These are phyloP conservation scores for Boletus pseudo-olivaceus DNA, from an alignment of 768 basidiomycete genomes.

Conservation along the genomic window DNA sequence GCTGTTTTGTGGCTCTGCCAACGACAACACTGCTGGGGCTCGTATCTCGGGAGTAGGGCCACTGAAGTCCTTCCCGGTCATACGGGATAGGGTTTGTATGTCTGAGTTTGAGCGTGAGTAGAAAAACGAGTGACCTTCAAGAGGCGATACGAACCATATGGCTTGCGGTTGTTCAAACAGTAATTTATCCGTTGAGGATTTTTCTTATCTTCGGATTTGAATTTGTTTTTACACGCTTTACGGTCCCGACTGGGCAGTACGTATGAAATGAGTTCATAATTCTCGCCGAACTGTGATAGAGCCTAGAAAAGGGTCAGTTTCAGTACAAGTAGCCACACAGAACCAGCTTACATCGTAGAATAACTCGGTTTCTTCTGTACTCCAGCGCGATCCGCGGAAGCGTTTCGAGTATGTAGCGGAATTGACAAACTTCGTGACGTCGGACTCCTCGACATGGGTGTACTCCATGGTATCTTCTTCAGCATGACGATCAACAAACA, in stretches of 20 bases:
- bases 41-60: slow-evolving; percentile 73
- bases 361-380: slow-evolving; percentile 81
- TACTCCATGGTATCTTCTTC: slow-evolving; percentile 70
- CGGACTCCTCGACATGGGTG: slow-evolving; percentile 78
- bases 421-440: slow-evolving; percentile 82
- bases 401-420: slow-evolving; percentile 78
- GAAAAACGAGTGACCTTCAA: background rate
- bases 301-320: slow-evolving; percentile 48
- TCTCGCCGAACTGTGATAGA: slow-evolving; percentile 86
- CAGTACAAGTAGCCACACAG: background rate
- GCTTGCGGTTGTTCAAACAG: slow-evolving; percentile 69
- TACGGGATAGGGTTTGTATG: slow-evolving; percentile 65
- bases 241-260: slow-evolving; percentile 82
- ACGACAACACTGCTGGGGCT: slow-evolving; percentile 34
- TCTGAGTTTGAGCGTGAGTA: slow-evolving; percentile 39
- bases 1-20: slow-evolving; percentile 26
- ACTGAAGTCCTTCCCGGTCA: slow-evolving; percentile 85
- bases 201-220: slow-evolving; percentile 84
- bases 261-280: slow-evolving; percentile 88
- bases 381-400: slow-evolving; percentile 82
- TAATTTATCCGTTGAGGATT: slow-evolving; percentile 73
- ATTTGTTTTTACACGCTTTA: slow-evolving; percentile 90
- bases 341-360: slow-evolving; percentile 70
- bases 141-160: slow-evolving; percentile 56
- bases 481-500: slow-evolving; percentile 70